Evolutionary conservation across 352 stramenopile genomes (phyloP), one percentile per base, ranked within the genome.

Genomic region (Phytophthora sp.): DNA sequence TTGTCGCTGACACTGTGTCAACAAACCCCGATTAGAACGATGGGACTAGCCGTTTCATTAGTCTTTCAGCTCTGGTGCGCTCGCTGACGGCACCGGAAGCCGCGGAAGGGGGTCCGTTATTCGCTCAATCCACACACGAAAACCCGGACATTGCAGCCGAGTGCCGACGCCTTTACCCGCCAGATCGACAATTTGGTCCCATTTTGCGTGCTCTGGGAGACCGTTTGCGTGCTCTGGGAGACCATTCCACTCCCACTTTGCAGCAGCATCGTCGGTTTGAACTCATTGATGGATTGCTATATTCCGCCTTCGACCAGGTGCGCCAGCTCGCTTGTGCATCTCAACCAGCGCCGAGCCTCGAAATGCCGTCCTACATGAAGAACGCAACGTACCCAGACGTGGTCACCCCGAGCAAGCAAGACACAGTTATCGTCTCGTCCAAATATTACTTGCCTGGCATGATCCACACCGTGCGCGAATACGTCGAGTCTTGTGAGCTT

Each of bases 381-480:
- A 64, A 4, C 44, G 50, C 56, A 33, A 55, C 16, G 41, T 33
- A 2, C 55, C 42, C 8, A 45, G 29, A 13, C 56, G 44, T 12
- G 44, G 42, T 2, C 23, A 63, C 29, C 44, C 44, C 6, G 44
- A 44, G 2, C 23, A 56, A n/a, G 18, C 23, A 38, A 64, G 21
- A 56, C 31, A 23, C 44, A 50, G 15, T 30, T 57, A 24, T 64
- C 12, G n/a, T 64, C 1, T 26, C 35, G 6, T 64, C n/a, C 31
- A 59, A 66, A 53, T 59, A 53, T 27, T 59, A 65, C 27, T 58
- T 45, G 36, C 38, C 24, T 41, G 35, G 16, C 4, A 58, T 52
- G 33, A 31, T 35, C 8, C 44, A 65, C 13, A 33, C 24, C 0
- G 18, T 65, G 12, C 36, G 39, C 9, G n/a, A 9, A 4, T 64